These are phyloP conservation scores for Modicella reniformis DNA, from an alignment of 371 early-diverging fungal genomes.

Conservation along the genomic window DNA sequence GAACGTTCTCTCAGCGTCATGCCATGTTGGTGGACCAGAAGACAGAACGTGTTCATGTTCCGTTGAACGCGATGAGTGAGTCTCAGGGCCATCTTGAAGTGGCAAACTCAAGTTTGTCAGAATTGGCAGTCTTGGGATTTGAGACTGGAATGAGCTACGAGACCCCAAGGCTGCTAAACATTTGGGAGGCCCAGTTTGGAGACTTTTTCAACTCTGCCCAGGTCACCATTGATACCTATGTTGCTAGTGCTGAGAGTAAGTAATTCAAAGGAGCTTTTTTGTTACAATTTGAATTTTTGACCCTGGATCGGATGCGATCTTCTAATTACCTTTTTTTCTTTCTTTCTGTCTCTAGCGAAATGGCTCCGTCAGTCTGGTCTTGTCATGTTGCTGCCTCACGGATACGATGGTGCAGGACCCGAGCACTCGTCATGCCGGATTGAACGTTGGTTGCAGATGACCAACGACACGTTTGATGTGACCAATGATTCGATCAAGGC, in stretches of 20 bases:
- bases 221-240: constrained; percentile 92
- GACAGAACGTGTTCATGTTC: constrained; percentile 76
- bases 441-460: constrained; percentile 96
- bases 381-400: constrained; percentile 94
- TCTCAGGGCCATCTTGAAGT: constrained; percentile 76
- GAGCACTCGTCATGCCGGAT: constrained; percentile 92
- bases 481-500: constrained; percentile 57
- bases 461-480: constrained; percentile 79
- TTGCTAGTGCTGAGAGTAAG: constrained; percentile 82
- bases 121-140: constrained; percentile 95
- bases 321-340: constrained; percentile 2
- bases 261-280: not conserved
- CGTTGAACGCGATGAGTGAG: constrained; percentile 78
- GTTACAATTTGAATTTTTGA: not conserved
- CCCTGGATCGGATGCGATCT: not conserved
- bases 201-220: constrained; percentile 98
- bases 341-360: constrained; percentile 64
- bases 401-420: constrained; percentile 96
- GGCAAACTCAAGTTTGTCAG: constrained; percentile 89
- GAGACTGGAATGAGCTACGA: constrained; percentile 94
- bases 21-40: constrained; percentile 85
- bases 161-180: constrained; percentile 80
- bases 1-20: constrained; percentile 97
- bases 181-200: constrained; percentile 99
- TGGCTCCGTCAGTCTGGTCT: constrained; percentile 93